Percentiles rank a stretch among this genome's conserved stretches.
Conservation (phyloP, 441 rosid species). For the Corymbia citriodora region DNA sequence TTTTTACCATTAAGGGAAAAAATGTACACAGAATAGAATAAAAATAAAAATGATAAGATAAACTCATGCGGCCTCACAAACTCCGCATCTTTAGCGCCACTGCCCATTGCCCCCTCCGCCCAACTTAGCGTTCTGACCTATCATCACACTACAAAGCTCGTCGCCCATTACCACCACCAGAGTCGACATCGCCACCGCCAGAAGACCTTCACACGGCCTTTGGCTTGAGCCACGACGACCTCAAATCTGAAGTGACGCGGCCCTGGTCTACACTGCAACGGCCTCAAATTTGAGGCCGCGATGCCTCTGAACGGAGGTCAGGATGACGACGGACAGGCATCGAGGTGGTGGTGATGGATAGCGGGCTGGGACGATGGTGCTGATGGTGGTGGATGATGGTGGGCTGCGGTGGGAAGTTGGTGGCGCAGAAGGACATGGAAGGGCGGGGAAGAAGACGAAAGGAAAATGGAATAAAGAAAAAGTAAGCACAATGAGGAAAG, state of each 20-base stretch:
- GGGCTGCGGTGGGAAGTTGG: neutral
- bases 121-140: neutral
- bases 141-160: neutral
- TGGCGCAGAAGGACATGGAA: neutral
- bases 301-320: neutral
- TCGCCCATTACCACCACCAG: neutral
- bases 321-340: neutral
- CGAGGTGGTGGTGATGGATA: neutral
- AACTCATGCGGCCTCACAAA: neutral
- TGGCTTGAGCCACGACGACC: neutral
- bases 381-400: neutral
- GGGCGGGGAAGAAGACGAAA: neutral
- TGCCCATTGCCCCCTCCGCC: neutral
- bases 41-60: neutral
- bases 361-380: neutral
- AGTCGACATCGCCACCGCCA: neutral
- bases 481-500: no score
- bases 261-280: neutral
- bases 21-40: no score
- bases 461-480: no score
- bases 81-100: neutral
- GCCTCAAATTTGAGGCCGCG: neutral
- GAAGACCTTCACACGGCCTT: neutral
- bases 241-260: neutral
- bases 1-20: neutral